phyloP scores from a whole-genome alignment of 139 green algal species.

The Bryopsis sp. region DNA sequence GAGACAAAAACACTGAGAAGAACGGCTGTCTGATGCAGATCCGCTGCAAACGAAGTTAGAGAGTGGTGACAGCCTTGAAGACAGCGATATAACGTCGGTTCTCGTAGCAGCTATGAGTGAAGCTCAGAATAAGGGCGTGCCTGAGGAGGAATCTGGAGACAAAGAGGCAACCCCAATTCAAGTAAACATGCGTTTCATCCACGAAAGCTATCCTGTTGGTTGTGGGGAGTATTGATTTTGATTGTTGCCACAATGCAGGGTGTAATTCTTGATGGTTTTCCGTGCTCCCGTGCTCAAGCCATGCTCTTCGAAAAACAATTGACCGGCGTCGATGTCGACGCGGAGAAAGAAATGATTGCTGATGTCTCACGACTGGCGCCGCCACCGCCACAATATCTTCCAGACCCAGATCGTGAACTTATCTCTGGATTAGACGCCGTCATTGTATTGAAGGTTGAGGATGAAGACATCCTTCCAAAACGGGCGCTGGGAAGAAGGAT shows the following conservation, averaged over 20 bases:
- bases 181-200: not conserved
- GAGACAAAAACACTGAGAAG: no score
- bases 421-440: not conserved
- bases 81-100: not conserved
- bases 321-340: conserved; percentile 1
- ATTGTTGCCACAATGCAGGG: not conserved
- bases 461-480: not conserved
- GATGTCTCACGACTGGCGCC: not conserved
- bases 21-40: no score
- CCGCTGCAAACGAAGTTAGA: no score
- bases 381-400: not conserved
- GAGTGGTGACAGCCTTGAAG: no score
- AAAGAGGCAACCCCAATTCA: not conserved
- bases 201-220: not conserved
- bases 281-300: not conserved
- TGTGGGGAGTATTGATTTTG: not conserved
- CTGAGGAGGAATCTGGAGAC: not conserved
- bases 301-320: not conserved
- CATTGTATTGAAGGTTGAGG: not conserved
- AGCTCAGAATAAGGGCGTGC: not conserved
- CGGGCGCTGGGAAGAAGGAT: not conserved
- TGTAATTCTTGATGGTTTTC: conserved; percentile 11
- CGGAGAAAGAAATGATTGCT: not conserved
- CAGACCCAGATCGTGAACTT: not conserved
- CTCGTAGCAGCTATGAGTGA: not conserved